phyloP scores from a whole-genome alignment of 169 alveolate genomes.

The Plasmodium malariae region DNA sequence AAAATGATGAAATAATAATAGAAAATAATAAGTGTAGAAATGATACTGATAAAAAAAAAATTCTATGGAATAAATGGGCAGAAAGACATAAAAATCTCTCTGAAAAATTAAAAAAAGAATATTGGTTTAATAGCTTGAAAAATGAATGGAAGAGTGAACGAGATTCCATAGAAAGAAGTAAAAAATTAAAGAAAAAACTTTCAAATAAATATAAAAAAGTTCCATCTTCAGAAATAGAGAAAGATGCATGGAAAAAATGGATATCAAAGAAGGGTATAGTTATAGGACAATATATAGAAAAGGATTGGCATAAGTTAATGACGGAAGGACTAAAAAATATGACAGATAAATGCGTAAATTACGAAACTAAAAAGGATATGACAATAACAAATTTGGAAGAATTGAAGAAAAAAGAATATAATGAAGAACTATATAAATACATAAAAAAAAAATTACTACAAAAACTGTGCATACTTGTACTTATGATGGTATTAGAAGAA shows the following conservation, averaged over 20 bases:
- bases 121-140: background rate
- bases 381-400: no score
- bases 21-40: background rate
- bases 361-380: background rate
- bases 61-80: background rate
- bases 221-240: background rate
- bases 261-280: background rate
- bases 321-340: background rate
- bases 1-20: background rate
- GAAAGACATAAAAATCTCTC: background rate
- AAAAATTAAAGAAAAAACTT: background rate
- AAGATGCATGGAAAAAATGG: background rate
- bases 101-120: background rate
- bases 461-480: background rate
- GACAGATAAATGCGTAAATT: background rate
- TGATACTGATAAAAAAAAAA: background rate
- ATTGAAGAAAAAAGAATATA: background rate
- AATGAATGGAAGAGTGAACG: background rate
- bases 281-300: background rate
- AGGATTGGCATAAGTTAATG: background rate
- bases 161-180: background rate
- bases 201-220: background rate
- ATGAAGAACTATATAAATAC: background rate
- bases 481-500: background rate
- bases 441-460: background rate